These are phyloP conservation scores for Neocatenulostroma microsporum DNA, from an alignment of 2,329 filamentous ascomycete species.

Conservation along the genomic window DNA sequence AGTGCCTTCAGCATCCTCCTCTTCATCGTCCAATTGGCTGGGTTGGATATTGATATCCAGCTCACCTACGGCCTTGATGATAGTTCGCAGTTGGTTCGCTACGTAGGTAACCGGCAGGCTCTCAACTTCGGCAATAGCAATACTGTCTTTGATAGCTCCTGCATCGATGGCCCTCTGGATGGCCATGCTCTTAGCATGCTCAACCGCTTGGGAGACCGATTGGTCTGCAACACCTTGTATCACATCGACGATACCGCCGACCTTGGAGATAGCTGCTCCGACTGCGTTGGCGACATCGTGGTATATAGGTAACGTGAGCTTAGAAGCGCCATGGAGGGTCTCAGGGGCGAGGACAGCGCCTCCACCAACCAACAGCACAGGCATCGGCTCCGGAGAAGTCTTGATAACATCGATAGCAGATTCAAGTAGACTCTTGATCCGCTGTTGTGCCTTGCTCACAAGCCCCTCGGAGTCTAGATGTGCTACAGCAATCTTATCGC, in stretches of 20 bases:
- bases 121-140: slow-evolving; percentile 42
- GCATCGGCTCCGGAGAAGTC: slow-evolving; percentile 45
- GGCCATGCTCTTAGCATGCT: slow-evolving; percentile 32
- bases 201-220: slow-evolving; percentile 31
- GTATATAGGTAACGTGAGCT: slow-evolving; percentile 45
- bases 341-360: slow-evolving; percentile 48
- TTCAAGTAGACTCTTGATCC: slow-evolving; percentile 44
- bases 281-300: slow-evolving; percentile 54
- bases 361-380: slow-evolving; percentile 51
- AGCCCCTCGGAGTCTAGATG: slow-evolving; percentile 10
- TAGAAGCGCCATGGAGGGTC: slow-evolving; percentile 42
- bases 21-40: slow-evolving; percentile 13
- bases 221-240: slow-evolving; percentile 41
- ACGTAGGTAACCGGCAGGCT: slow-evolving; percentile 31
- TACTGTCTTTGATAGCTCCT: slow-evolving; percentile 30
- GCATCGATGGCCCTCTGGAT: slow-evolving; percentile 30
- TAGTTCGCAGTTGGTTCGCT: slow-evolving; percentile 27
- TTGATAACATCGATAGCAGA: slow-evolving; percentile 50
- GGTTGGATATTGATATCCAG: slow-evolving; percentile 22
- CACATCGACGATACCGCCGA: slow-evolving; percentile 47
- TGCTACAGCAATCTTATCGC: slow-evolving; percentile 17
- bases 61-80: slow-evolving; percentile 27
- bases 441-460: slow-evolving; percentile 22
- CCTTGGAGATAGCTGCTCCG: slow-evolving; percentile 52
- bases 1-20: slow-evolving; percentile 10